A percentile compares a stretch with the other conserved stretches of the same genome.
phyloP scores from a whole-genome alignment of 2,329 filamentous ascomycete species.

The Dothideomycetes sp. region DNA sequence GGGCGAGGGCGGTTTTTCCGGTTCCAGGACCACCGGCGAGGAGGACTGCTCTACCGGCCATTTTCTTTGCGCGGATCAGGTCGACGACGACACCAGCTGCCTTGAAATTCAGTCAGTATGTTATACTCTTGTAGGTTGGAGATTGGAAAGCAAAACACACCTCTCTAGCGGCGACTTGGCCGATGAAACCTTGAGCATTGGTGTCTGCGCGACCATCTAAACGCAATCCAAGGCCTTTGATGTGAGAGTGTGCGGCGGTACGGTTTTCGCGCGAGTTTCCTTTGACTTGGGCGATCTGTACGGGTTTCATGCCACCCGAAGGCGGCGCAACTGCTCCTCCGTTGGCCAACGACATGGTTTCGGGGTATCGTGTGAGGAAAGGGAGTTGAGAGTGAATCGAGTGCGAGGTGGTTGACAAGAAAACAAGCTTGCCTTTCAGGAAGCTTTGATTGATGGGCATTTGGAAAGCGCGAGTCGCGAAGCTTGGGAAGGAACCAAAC shows the following conservation, averaged over 20 bases:
- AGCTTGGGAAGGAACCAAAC: conserved; percentile 1
- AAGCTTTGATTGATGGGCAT: too few species aligned
- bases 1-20: conserved; percentile 90
- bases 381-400: too few species aligned
- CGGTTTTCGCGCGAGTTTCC: conserved; percentile 66
- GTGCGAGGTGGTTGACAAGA: too few species aligned
- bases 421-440: too few species aligned
- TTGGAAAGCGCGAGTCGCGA: too few species aligned
- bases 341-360: conserved; percentile 11
- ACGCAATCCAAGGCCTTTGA: conserved; percentile 85
- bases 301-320: conserved; percentile 23
- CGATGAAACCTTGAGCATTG: conserved; percentile 75
- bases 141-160: conserved; percentile 31
- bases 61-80: conserved; percentile 90
- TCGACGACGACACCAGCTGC: conserved; percentile 95
- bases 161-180: conserved; percentile 78
- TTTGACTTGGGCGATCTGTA: conserved; percentile 28
- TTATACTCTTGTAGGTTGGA: conserved; percentile 31
- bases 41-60: conserved; percentile 89
- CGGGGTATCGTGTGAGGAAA: too few species aligned
- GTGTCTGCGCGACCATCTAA: conserved; percentile 77
- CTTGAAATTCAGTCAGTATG: conserved; percentile 33
- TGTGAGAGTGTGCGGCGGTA: conserved; percentile 94
- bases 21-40: conserved; percentile 92
- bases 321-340: conserved; percentile 13